These are phyloP conservation scores for Epipyxis sp. DNA, from an alignment of 108 stramenopile species.

Conservation along the genomic window DNA sequence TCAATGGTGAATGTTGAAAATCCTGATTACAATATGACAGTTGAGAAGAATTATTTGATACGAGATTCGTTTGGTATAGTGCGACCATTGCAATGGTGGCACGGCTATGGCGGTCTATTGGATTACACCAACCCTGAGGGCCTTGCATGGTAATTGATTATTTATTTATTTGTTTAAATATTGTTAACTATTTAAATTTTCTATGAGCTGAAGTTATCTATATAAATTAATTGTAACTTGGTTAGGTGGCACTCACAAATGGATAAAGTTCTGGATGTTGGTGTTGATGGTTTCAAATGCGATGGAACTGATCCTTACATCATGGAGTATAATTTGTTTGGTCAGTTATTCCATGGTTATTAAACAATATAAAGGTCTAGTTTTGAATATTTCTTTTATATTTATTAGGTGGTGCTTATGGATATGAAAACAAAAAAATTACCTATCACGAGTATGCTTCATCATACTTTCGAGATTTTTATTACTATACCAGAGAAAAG, in stretches of 20 bases:
- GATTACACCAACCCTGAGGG: slow-evolving; percentile 36
- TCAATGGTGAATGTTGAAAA: slow-evolving; percentile 38
- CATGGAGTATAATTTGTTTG: slow-evolving; percentile 34
- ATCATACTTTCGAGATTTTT: slow-evolving; percentile 38
- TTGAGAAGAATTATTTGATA: slow-evolving; percentile 19
- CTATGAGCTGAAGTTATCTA: too few species aligned
- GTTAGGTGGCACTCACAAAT: slow-evolving; percentile 24
- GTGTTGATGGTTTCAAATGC: slow-evolving; percentile 39
- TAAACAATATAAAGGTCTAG: slow-evolving; percentile 1
- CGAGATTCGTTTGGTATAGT: slow-evolving; percentile 25
- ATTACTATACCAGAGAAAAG: slow-evolving; percentile 27
- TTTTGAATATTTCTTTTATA: too few species aligned
- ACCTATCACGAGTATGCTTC: slow-evolving; percentile 38
- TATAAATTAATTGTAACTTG: too few species aligned
- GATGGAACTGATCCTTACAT: slow-evolving; percentile 44
- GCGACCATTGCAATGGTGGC: slow-evolving; percentile 37
- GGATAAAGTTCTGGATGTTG: slow-evolving; percentile 36
- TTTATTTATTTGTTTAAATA: too few species aligned
- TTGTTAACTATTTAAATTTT: too few species aligned
- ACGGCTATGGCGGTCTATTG: slow-evolving; percentile 33
- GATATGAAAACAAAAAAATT: neutral
- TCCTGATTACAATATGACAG: slow-evolving; percentile 10
- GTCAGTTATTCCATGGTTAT: too few species aligned
- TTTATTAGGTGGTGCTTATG: slow-evolving; percentile 5
- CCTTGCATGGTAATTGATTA: too few species aligned